Evolutionary conservation across 2,329 filamentous ascomycete species (phyloP), one percentile per base, ranked within the genome.

Genomic region (Hymenoscyphus albidus): DNA sequence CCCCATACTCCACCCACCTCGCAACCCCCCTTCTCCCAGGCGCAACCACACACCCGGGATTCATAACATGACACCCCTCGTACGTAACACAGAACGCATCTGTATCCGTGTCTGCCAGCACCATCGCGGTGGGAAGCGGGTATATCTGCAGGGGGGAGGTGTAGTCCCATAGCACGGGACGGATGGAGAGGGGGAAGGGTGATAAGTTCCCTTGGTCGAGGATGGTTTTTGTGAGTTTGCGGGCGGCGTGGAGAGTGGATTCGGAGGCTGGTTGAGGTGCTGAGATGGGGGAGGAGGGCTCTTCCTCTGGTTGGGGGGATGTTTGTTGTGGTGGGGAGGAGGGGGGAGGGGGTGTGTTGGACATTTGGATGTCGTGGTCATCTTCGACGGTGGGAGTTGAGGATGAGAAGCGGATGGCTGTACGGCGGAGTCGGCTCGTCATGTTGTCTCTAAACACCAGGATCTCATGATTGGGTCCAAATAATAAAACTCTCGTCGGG

Each of bases 11-110:
- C 1, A 94, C 83, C 94, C 95, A 98, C 67, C 88, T 83, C 5
- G 87, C 90, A 6, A 88, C 85, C 3, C 88, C 87, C 68, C 86
- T 85, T 62, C 88, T 83, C 0, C 88, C 89, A 0, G 85, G 80
- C 0, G 91, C 87, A 31, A 96, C 82, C 59, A 99, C 77, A 59
- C 84, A 83, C 5, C 93, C 92, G 0, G 95, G 93, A 75, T 99
- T 99, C 85, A 99, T 88, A 40, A 97, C 93, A 78, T 95, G 91
- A 74, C 95, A 98, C 0, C 93, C 94, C 77, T 97, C 94, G 74
- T 98, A 98, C 14, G 91, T 96, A 69, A 97, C 81, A 62, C 89
- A 90, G 73, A 97, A 99, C 0, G 92, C 84, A 14, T 91, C 88
- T 10, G 89, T 88, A 54, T 93, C 91, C 0, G 89, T 82, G 77